phyloP scores from a whole-genome alignment of 164 flowering plant genomes.

The Nymphaea thermarum region DNA sequence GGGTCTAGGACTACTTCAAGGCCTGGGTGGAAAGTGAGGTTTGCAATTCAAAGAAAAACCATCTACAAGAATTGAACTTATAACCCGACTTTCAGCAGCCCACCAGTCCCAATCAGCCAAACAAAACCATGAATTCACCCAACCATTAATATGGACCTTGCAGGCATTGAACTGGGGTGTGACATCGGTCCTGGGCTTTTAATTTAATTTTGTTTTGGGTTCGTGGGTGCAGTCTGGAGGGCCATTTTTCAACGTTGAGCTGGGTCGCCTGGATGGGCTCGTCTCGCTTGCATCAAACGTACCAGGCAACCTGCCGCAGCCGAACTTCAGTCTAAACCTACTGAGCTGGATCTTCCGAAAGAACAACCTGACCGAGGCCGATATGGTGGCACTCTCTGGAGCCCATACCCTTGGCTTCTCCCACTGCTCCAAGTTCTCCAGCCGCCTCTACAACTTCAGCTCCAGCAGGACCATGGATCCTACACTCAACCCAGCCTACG shows the following conservation, averaged over 20 bases:
- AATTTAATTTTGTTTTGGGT: too few species aligned
- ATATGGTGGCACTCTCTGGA: constrained; percentile 74
- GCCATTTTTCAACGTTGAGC: constrained; percentile 43
- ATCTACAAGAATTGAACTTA: too few species aligned
- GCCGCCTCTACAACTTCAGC: constrained; percentile 45
- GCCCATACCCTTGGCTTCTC: constrained; percentile 79
- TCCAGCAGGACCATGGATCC: constrained; percentile 42
- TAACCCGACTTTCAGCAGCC: too few species aligned
- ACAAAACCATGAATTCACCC: too few species aligned
- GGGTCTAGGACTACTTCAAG: too few species aligned
- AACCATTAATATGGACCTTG: too few species aligned
- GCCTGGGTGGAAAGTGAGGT: too few species aligned
- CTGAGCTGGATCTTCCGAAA: constrained; percentile 35
- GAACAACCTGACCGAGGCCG: constrained; percentile 35
- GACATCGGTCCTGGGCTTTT: too few species aligned
- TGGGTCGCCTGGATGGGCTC: constrained; percentile 66
- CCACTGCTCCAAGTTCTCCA: constrained; percentile 54
- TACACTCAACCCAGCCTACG: constrained; percentile 42
- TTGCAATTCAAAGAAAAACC: too few species aligned
- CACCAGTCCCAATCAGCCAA: too few species aligned
- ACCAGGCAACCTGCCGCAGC: constrained; percentile 50
- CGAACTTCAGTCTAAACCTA: constrained; percentile 21
- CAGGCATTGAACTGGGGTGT: too few species aligned
- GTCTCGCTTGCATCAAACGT: constrained; percentile 50
- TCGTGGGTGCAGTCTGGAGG: constrained; percentile 47